Percentiles rank a stretch among this genome's conserved stretches.
phyloP scores from a whole-genome alignment of 83 land plant genomes.

The Picea abies region DNA sequence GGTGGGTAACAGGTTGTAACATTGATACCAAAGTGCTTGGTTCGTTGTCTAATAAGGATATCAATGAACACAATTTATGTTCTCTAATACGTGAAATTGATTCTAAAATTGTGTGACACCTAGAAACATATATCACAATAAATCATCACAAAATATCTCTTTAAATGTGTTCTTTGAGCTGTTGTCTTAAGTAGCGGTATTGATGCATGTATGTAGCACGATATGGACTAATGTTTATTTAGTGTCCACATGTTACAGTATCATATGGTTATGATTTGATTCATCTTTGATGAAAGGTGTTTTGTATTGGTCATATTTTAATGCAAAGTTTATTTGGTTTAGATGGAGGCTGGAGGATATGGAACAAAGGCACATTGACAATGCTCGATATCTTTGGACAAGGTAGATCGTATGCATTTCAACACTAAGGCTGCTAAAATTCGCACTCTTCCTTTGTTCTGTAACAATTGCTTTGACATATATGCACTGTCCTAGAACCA shows the following conservation, averaged over 20 bases:
- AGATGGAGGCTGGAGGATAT: constrained; percentile 11
- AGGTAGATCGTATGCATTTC: background rate
- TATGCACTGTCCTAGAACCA: too few species aligned
- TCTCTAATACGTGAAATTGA: background rate
- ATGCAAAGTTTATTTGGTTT: background rate
- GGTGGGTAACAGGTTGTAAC: too few species aligned
- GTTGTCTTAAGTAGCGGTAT: background rate
- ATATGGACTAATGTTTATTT: background rate
- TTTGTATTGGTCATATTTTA: background rate
- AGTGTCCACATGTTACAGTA: background rate
- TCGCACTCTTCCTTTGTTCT: too few species aligned
- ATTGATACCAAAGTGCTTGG: too few species aligned
- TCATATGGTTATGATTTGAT: background rate
- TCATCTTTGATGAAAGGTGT: background rate
- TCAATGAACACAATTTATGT: background rate
- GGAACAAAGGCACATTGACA: background rate
- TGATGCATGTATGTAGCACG: background rate
- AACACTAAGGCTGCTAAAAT: too few species aligned
- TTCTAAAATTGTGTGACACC: background rate
- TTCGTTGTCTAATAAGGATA: too few species aligned
- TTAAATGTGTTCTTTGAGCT: background rate
- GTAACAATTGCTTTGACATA: too few species aligned
- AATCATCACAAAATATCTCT: background rate
- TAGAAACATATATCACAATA: background rate
- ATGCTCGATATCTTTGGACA: constrained; percentile 6